These are phyloP conservation scores for Ramalina peruviana DNA, from an alignment of 495 filamentous ascomycete genomes.

Conservation along the genomic window DNA sequence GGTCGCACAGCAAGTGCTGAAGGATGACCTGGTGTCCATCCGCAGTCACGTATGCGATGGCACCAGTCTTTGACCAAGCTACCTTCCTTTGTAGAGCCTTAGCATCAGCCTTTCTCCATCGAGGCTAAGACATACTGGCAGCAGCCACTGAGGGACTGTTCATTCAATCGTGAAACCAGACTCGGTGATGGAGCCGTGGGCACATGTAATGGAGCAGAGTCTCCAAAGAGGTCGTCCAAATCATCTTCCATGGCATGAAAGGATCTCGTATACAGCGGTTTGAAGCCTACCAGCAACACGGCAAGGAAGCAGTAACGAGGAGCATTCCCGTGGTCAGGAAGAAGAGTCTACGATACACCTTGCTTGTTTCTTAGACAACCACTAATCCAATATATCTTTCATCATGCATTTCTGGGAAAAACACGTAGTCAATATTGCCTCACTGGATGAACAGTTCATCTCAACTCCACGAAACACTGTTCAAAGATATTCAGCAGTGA, in stretches of 20 bases:
- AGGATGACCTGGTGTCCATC: slow-evolving; percentile 55
- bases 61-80: slow-evolving; percentile 81
- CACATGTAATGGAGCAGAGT: slow-evolving; percentile 42
- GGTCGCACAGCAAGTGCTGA: slow-evolving; percentile 54
- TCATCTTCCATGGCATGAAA: slow-evolving; percentile 51
- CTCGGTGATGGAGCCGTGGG: slow-evolving; percentile 45
- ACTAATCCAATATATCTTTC: no score
- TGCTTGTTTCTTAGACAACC: no score
- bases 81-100: slow-evolving; percentile 44
- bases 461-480: no score
- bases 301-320: not conserved
- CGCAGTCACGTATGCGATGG: slow-evolving; percentile 68
- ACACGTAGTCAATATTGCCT: no score
- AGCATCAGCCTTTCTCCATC: slow-evolving; percentile 4
- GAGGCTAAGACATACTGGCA: slow-evolving; percentile 51
- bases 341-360: no score
- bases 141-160: slow-evolving; percentile 64
- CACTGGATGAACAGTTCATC: no score
- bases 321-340: not conserved
- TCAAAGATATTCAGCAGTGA: no score
- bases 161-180: slow-evolving; percentile 59
- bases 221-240: slow-evolving; percentile 68
- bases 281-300: not conserved
- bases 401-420: no score
- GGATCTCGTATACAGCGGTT: slow-evolving; percentile 6